Base-by-base conservation (phyloP, 805 yeast genomes). In the Phaffomyces thermotolerans region DNA sequence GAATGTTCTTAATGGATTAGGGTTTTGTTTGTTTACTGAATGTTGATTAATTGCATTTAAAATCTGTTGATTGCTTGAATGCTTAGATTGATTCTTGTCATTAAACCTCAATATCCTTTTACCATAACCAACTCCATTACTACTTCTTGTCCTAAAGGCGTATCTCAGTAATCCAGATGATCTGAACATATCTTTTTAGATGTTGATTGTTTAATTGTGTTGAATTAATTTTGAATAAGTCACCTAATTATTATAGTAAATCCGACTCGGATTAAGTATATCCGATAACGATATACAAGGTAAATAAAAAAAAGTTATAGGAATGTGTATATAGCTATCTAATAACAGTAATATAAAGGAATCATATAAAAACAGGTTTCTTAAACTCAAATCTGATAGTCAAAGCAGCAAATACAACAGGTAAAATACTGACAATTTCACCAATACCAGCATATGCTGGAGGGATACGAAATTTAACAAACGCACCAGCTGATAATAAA, bases 31-130 rank as follows among this genome's bases (percentile, higher is more conserved):
- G 7, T 44, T 37, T 9, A 39, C 18, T 15, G 44, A 5, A 15
- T 44, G 40, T n/a, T 42, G 45, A 25, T 42, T 47, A 17, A 47
- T 39, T 14, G 50, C 50, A 33, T 44, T 44, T 10, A 44, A 15
- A 27, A 47, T 39, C 13, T 44, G 46, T 15, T 33, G 37, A 18
- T 42, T 42, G 32, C 39, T 42, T 12, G 18, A 29, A 9, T 36
- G 18, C 4, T 13, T 29, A 12, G 29, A 15, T 15, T 20, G 31
- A 17, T 9, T 22, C 8, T 17, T 23, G 14, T 27, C 13, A 13
- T 27, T 27, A 3, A 27, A 10, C 29, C 13, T 27, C 29, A 27
- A 10, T 9, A 27, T 10, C 10, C 29, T 27, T 13, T 27, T 27
- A 4, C 29, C 29, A n/a, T 22, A 20, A 14, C 34, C 15, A 8